Percentiles rank a stretch among this genome's conserved stretches.
phyloP scores from a whole-genome alignment of 495 filamentous ascomycete genomes.

The Hypoxylon rickii region DNA sequence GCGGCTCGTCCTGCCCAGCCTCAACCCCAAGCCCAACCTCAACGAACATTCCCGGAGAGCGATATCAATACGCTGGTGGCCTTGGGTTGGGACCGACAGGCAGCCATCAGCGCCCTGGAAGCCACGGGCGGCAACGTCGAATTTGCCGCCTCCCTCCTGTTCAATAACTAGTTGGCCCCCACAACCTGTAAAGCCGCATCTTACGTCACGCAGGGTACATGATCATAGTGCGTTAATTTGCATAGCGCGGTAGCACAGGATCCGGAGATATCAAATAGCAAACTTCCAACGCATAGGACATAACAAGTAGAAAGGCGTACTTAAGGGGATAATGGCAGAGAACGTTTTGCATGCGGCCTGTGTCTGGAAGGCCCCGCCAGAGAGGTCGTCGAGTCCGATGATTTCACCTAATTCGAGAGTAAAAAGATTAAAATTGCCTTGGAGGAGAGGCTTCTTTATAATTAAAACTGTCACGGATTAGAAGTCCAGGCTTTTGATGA shows the following conservation, averaged over 20 bases:
- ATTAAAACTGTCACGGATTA: too few relatives aligned
- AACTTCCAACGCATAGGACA: slow-evolving; percentile 11
- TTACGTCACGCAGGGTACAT: not conserved
- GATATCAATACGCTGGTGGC: slow-evolving; percentile 73
- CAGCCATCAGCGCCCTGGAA: slow-evolving; percentile 80
- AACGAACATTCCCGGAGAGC: slow-evolving; percentile 58
- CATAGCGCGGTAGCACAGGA: slow-evolving; percentile 6
- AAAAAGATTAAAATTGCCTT: too few relatives aligned
- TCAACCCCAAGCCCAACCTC: slow-evolving; percentile 35
- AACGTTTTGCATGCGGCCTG: too few relatives aligned
- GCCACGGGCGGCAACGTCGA: slow-evolving; percentile 85
- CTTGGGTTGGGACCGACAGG: slow-evolving; percentile 76
- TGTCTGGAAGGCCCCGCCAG: too few relatives aligned
- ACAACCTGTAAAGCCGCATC: too few relatives aligned
- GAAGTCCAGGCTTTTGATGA: too few relatives aligned
- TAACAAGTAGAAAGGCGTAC: slow-evolving; percentile 23
- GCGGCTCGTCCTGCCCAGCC: slow-evolving; percentile 43
- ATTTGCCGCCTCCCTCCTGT: slow-evolving; percentile 80
- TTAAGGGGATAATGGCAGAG: too few relatives aligned
- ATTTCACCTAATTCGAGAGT: too few relatives aligned
- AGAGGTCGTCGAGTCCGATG: too few relatives aligned
- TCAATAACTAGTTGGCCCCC: slow-evolving; percentile 55
- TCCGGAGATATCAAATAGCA: not conserved
- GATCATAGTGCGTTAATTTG: slow-evolving; percentile 4
- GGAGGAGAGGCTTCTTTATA: too few relatives aligned